Evolutionary conservation across 176 grass and related monocot genomes (phyloP), one percentile per base, ranked within the genome.

Genomic region (Alopecurus myosuroides): DNA sequence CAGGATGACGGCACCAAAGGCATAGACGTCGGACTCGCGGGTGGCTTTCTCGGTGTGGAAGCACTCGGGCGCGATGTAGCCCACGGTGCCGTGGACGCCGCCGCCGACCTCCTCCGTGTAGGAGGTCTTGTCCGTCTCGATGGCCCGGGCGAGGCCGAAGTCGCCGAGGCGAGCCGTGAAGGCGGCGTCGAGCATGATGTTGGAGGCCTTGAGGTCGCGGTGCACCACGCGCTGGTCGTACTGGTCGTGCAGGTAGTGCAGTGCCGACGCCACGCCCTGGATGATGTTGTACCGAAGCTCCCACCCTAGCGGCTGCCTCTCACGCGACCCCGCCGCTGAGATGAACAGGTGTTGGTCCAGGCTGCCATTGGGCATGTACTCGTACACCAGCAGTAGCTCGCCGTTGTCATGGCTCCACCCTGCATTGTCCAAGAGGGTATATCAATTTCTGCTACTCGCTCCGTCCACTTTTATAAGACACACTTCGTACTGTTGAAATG

Each of bases 1-100:
- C 3, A 98, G 81, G 20, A 95, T 81, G 52, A 94, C 87, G 71
- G 93, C 96, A 36, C 96, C 96, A 58, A 98, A 98, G 17, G 81
- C 93, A 44, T 87, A 98, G 23, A 98, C 87, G 61, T 98, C 96
- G 12, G 96, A 95, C 85, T 98, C 93, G 3, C 93, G 91, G 7
- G 96, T 98, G 35, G 96, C 96, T 82, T 90, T 92, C 53, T 94
- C 96, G 11, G 93, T 95, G 93, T 94, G 96, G 93, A 99, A 99
- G 85, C 86, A 99, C 83, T 99, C 97, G 0, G 93, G 93, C 9
- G 97, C 97, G 30, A 99, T 89, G 91, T 99, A 99, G 0, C 97
- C 93, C 7, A 99, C 80, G 11, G 97, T 99, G 61, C 93, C 97
- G 28, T 80, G 89, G 36, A 98, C 84, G 58, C 88, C 84, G 74